These are phyloP conservation scores for Chaetomiaceae sp. DNA, from an alignment of 2,329 filamentous ascomycete genomes.

Conservation along the genomic window DNA sequence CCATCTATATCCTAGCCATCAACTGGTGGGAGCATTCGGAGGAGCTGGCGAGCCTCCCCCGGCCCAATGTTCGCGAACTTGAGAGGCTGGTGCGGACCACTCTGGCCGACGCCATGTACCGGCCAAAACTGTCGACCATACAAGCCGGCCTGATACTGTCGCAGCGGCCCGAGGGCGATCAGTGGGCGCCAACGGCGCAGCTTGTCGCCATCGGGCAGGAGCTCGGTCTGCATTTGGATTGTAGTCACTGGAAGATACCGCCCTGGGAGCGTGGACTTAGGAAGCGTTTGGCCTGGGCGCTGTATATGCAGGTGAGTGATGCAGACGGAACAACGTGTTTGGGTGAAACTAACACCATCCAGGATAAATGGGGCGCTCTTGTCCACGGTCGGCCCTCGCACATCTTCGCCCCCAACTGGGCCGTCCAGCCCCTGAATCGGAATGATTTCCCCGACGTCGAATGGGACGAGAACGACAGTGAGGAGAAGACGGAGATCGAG, in stretches of 20 bases:
- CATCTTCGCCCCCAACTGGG: conserved; percentile 67
- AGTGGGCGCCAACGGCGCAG: conserved; percentile 82
- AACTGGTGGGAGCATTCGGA: conserved; percentile 82
- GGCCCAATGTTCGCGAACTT: conserved; percentile 68
- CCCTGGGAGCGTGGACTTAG: conserved; percentile 80
- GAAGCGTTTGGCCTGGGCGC: conserved; percentile 81
- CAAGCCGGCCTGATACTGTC: conserved; percentile 72
- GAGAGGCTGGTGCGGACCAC: conserved; percentile 64
- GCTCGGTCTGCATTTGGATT: conserved; percentile 84
- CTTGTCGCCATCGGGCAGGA: conserved; percentile 84
- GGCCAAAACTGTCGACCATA: conserved; percentile 76
- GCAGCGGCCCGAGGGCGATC: conserved; percentile 70
- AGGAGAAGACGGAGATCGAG: conserved; percentile 62
- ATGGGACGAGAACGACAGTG: conserved; percentile 56
- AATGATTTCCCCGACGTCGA: conserved; percentile 72
- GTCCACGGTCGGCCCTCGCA: conserved; percentile 84
- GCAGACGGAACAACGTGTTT: too few species aligned
- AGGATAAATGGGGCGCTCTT: conserved; percentile 81
- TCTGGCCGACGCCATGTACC: conserved; percentile 70
- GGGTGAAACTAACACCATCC: conserved; percentile 37
- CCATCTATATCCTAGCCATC: conserved; percentile 78
- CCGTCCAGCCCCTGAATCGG: conserved; percentile 59
- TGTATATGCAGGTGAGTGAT: conserved; percentile 49
- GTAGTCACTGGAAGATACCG: conserved; percentile 80
- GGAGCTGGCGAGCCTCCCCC: conserved; percentile 57